Conservation (phyloP, 352 stramenopile genomes). For the Phytophthora litchii region DNA sequence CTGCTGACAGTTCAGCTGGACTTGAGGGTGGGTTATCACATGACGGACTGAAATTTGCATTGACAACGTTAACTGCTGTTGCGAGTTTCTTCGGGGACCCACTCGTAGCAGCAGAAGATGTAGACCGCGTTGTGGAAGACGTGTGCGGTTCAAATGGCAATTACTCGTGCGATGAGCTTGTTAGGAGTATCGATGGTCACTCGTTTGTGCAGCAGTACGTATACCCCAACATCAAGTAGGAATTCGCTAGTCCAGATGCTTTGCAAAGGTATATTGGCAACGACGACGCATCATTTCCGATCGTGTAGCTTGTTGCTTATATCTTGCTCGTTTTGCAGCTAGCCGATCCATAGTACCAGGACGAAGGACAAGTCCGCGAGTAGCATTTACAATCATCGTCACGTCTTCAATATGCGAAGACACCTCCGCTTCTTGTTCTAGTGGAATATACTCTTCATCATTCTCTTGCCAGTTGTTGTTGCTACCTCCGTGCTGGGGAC, state of each 20-base stretch:
- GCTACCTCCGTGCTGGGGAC: constrained; percentile 1
- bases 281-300: constrained; percentile 69
- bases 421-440: constrained; percentile 4
- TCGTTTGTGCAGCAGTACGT: constrained; percentile 52
- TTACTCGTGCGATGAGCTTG: constrained; percentile 27
- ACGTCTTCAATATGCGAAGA: constrained; percentile 24
- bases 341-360: constrained; percentile 35
- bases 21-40: constrained; percentile 15
- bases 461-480: constrained; percentile 33
- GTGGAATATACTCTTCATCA: neutral
- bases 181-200: constrained; percentile 40
- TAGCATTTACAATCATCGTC: constrained; percentile 65
- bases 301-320: constrained; percentile 29
- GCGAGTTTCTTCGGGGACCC: constrained; percentile 70
- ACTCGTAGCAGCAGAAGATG: constrained; percentile 33
- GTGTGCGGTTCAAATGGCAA: constrained; percentile 5
- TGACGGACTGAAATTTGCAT: constrained; percentile 45
- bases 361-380: constrained; percentile 39
- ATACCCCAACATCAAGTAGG: constrained; percentile 11
- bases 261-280: constrained; percentile 54
- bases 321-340: constrained; percentile 19
- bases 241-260: constrained; percentile 17
- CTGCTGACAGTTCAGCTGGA: constrained; percentile 2
- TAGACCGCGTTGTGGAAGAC: constrained; percentile 31
- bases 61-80: constrained; percentile 49